Conservation (phyloP, 2,329 filamentous ascomycete genomes). For the Claviceps digitariae region DNA sequence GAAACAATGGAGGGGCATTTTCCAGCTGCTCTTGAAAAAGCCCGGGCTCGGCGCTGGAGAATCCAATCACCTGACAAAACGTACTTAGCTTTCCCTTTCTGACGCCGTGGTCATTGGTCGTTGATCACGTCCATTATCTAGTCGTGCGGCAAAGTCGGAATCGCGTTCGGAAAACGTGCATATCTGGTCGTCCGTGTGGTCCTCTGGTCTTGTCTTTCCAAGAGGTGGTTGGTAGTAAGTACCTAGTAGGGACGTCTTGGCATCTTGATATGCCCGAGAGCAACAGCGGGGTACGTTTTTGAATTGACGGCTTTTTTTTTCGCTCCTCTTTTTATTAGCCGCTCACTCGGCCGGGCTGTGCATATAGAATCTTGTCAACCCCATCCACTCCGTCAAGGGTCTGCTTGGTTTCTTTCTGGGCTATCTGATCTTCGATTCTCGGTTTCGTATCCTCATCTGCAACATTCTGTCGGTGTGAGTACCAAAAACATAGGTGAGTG, state of each 20-base stretch:
- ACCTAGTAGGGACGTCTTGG: too few species aligned
- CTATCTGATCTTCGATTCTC: background rate
- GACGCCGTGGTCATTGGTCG: too few species aligned
- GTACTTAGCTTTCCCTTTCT: background rate
- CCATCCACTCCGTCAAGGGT: background rate
- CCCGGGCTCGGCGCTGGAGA: background rate
- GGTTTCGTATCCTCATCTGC: background rate
- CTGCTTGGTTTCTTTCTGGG: background rate
- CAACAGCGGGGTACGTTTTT: slow-evolving; percentile 1
- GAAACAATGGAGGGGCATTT: background rate
- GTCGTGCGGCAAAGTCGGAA: too few species aligned
- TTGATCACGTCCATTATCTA: background rate
- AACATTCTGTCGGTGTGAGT: background rate
- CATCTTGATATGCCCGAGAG: background rate
- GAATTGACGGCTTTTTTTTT: background rate
- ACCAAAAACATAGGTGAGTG: too few species aligned
- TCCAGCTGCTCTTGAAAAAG: background rate
- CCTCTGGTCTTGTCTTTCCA: too few species aligned
- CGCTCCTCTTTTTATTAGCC: background rate
- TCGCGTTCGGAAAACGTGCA: too few species aligned
- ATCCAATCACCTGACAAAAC: slow-evolving; percentile 2
- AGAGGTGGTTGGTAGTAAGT: background rate
- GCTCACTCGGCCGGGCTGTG: background rate
- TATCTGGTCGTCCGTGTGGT: background rate
- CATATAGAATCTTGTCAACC: background rate